Evolutionary conservation across 228 moss, liverwort and hornwort species (phyloP).

Genomic region (Sphagnum fallax): DNA sequence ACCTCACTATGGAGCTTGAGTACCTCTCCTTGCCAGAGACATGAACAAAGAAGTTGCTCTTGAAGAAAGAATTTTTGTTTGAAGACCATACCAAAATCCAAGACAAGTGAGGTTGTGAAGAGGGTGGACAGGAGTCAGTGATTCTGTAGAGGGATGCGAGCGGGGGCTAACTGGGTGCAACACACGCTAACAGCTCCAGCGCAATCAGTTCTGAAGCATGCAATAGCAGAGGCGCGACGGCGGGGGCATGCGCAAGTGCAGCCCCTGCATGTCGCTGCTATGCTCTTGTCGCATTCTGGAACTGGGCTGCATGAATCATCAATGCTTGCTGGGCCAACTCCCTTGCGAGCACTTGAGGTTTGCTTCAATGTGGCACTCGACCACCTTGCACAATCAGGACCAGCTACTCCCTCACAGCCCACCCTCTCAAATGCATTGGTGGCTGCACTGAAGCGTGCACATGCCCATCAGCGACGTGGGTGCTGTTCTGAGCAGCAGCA

Average conservation of each 20-base stretch:
- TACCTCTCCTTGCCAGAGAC: too few species aligned
- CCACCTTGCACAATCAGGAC: slow-evolving; percentile 56
- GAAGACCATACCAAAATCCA: too few species aligned
- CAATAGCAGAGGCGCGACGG: slow-evolving; percentile 66
- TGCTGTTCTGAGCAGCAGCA: slow-evolving; percentile 91
- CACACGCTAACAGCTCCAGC: slow-evolving; percentile 66
- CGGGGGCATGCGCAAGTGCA: slow-evolving; percentile 87
- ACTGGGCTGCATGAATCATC: slow-evolving; percentile 69
- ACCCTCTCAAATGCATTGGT: slow-evolving; percentile 70
- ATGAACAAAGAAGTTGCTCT: too few species aligned
- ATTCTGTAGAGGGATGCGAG: slow-evolving; percentile 39
- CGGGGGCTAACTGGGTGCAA: slow-evolving; percentile 66
- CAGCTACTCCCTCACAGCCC: slow-evolving; percentile 33
- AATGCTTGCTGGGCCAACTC: slow-evolving; percentile 66
- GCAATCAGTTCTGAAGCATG: slow-evolving; percentile 51
- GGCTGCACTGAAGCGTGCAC: slow-evolving; percentile 91
- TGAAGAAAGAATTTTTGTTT: too few species aligned
- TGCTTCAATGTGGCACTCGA: slow-evolving; percentile 95
- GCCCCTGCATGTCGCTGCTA: slow-evolving; percentile 84
- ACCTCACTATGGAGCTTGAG: too few species aligned
- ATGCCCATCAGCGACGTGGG: slow-evolving; percentile 86
- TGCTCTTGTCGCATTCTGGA: slow-evolving; percentile 66
- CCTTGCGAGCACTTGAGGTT: slow-evolving; percentile 71
- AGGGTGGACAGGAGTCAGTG: too few species aligned
- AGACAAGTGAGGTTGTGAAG: too few species aligned